Conservation (phyloP, 495 filamentous ascomycete species). For the Lasiosphaeris hirsuta region DNA sequence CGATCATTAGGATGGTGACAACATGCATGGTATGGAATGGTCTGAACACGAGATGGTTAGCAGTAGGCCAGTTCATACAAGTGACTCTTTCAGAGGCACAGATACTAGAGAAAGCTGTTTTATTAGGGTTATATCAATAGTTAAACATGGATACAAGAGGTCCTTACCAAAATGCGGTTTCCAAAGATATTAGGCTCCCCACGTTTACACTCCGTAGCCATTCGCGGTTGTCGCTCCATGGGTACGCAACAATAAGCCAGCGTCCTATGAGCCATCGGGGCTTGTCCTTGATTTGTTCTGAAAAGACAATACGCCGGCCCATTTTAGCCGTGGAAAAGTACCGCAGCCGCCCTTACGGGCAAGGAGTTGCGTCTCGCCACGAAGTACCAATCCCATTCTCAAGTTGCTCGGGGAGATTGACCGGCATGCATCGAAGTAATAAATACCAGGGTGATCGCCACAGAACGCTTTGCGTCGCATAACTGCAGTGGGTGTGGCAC, state of each 20-base stretch:
- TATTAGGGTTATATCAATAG: not conserved
- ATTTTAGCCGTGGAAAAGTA: conserved; percentile 5
- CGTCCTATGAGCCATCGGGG: conserved; percentile 4
- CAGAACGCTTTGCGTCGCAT: conserved; percentile 2
- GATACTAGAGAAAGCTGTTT: conserved; percentile 5
- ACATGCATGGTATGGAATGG: too few relatives aligned
- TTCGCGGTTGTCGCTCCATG: conserved; percentile 7
- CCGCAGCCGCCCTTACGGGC: not conserved
- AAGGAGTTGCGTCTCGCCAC: conserved; percentile 11
- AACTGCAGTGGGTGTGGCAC: too few relatives aligned
- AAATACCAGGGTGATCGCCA: conserved; percentile 5
- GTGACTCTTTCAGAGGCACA: conserved; percentile 5
- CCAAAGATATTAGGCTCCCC: conserved; percentile 3
- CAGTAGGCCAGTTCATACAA: not conserved
- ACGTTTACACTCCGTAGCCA: conserved; percentile 7
- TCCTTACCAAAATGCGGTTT: conserved; percentile 5
- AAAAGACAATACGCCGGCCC: conserved; percentile 11
- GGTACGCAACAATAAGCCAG: conserved; percentile 11
- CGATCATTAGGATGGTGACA: too few relatives aligned
- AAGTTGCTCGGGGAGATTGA: conserved; percentile 11
- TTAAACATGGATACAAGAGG: not conserved
- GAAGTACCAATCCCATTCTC: conserved; percentile 5
- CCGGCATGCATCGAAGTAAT: conserved; percentile 8
- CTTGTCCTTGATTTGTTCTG: conserved; percentile 9
- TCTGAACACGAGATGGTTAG: too few relatives aligned